Conservation (phyloP, 108 stramenopile species). For the Conticribra guillardii region DNA sequence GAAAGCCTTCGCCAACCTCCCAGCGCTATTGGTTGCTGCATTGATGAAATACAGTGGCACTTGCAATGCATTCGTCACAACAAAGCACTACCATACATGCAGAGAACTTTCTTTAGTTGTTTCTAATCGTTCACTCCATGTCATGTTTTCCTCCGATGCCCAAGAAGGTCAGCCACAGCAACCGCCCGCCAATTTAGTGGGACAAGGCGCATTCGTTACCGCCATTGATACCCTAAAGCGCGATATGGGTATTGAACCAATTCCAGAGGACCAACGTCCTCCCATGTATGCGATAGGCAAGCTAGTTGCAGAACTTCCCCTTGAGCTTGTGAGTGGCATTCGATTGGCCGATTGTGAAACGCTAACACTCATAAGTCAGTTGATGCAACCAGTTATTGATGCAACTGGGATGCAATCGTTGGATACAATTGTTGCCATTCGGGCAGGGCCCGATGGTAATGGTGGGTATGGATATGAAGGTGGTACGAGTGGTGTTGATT, state of each 20-base stretch:
- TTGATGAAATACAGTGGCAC: no score
- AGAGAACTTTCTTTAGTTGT: no score
- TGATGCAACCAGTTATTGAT: slow-evolving; percentile 29
- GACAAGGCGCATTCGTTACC: slow-evolving; percentile 14
- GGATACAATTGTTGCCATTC: slow-evolving; percentile 47
- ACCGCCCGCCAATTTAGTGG: slow-evolving; percentile 16
- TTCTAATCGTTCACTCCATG: no score
- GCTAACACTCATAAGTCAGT: slow-evolving; percentile 36
- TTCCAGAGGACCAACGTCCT: slow-evolving; percentile 31
- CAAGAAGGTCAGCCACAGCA: not conserved
- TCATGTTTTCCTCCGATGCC: not conserved
- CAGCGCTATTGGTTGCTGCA: no score
- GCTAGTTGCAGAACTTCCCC: slow-evolving; percentile 36
- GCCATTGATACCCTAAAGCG: slow-evolving; percentile 39
- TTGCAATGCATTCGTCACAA: no score
- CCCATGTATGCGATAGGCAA: slow-evolving; percentile 46
- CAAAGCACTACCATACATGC: no score
- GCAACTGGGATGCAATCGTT: slow-evolving; percentile 42
- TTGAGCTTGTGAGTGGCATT: slow-evolving; percentile 34
- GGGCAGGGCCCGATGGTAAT: slow-evolving; percentile 28
- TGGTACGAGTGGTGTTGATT: slow-evolving; percentile 16
- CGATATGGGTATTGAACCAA: slow-evolving; percentile 41
- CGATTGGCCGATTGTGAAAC: slow-evolving; percentile 41
- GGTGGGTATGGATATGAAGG: slow-evolving; percentile 34
- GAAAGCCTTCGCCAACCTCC: no score